Evolutionary conservation across 805 yeast genomes (phyloP).

Genomic region (Suhomyces kilbournensis): DNA sequence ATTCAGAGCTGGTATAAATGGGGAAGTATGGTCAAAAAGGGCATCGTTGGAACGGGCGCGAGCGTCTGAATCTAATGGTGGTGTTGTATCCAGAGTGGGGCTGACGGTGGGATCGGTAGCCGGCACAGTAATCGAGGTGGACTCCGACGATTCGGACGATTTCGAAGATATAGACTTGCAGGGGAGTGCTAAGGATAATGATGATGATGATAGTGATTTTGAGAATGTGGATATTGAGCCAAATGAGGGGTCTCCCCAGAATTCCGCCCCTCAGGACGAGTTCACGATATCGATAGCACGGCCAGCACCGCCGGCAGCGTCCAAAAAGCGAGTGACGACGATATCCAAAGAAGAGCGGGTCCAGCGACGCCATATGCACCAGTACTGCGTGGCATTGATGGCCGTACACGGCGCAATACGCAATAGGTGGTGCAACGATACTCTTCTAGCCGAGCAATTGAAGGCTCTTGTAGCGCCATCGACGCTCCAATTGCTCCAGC

Average conservation of each 20-base stretch:
- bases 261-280: background rate
- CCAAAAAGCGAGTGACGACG: conserved; percentile 27
- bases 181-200: conserved; percentile 6
- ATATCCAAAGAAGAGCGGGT: conserved; percentile 56
- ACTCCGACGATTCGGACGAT: conserved; percentile 27
- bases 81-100: background rate
- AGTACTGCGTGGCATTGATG: conserved; percentile 55
- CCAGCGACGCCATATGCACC: conserved; percentile 54
- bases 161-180: conserved; percentile 29
- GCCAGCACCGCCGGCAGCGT: conserved; percentile 10
- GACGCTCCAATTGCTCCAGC: conserved; percentile 39
- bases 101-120: background rate
- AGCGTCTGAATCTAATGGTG: conserved; percentile 1
- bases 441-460: conserved; percentile 38
- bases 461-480: conserved; percentile 46
- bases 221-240: conserved; percentile 20
- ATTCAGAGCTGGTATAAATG: background rate
- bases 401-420: conserved; percentile 64
- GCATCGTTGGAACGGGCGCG: background rate
- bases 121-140: background rate
- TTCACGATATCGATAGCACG: conserved; percentile 9
- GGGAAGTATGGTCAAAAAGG: background rate
- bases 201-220: conserved; percentile 22
- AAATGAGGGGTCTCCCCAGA: background rate
- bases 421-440: conserved; percentile 70